Percentiles rank a stretch among this genome's conserved stretches.
phyloP scores from a whole-genome alignment of 2,329 filamentous ascomycete genomes.

The Sclerotinia subarctica region DNA sequence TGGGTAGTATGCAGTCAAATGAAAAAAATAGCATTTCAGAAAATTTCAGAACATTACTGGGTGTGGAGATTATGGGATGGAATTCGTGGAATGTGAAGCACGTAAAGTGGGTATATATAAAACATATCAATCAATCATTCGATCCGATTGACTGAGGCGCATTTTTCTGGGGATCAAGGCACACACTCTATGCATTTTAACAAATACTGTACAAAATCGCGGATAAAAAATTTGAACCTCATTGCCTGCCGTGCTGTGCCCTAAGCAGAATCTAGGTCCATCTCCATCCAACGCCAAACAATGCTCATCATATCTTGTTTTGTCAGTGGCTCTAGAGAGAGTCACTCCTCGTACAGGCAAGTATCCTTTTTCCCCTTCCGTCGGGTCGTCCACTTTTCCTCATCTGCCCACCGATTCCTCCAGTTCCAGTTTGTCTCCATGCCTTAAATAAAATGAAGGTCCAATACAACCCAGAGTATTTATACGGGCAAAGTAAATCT shows the following conservation, averaged over 20 bases:
- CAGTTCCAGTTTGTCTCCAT: not conserved
- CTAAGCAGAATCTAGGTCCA: slow-evolving; percentile 28
- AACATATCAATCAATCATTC: not conserved
- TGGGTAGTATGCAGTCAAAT: slow-evolving; percentile 35
- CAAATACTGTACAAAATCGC: slow-evolving; percentile 21
- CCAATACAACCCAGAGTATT: slow-evolving; percentile 26
- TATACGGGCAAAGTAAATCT: slow-evolving; percentile 84
- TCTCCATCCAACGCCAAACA: slow-evolving; percentile 33
- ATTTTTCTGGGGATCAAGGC: not conserved
- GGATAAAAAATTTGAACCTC: slow-evolving; percentile 18
- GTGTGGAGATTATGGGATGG: not conserved
- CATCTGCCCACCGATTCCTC: not conserved
- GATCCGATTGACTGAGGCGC: no score
- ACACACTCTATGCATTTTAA: slow-evolving; percentile 25
- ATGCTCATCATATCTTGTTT: slow-evolving; percentile 27
- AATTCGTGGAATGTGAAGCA: not conserved
- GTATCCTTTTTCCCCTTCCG: not conserved
- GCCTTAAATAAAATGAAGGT: not conserved
- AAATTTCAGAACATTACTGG: not conserved
- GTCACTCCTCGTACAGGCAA: not conserved
- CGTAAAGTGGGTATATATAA: not conserved
- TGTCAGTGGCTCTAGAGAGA: not conserved
- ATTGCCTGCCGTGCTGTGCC: not conserved
- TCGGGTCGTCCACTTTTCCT: not conserved
- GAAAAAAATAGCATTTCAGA: slow-evolving; percentile 26